Percentiles rank a stretch among this genome's conserved stretches.
These are phyloP conservation scores for Aspergillus ochraceus DNA, from an alignment of 2,329 filamentous ascomycete genomes.

Conservation along the genomic window DNA sequence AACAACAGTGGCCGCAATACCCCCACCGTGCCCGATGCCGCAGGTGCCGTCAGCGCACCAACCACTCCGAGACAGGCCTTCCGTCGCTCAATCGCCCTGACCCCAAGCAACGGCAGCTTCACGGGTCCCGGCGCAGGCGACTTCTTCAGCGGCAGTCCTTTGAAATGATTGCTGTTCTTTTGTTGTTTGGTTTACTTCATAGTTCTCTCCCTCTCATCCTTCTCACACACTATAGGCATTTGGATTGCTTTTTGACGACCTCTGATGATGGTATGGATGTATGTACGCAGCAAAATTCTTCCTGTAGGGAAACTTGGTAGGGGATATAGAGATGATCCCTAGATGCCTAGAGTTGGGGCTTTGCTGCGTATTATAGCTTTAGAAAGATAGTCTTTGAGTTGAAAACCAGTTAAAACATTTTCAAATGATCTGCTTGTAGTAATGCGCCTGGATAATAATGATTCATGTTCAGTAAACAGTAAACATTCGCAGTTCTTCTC, in stretches of 20 bases:
- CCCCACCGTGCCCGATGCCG: constrained; percentile 39
- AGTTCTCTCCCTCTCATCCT: background rate
- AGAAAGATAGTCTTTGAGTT: background rate
- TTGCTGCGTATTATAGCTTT: background rate
- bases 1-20: constrained; percentile 44
- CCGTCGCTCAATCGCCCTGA: constrained; percentile 42
- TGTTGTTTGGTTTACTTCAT: background rate
- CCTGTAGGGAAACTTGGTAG: background rate
- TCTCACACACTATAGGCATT: background rate
- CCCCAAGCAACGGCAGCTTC: constrained; percentile 45
- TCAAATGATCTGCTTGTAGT: background rate
- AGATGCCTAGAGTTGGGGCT: background rate
- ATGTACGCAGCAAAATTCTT: background rate
- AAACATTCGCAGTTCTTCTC: background rate
- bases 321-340: background rate
- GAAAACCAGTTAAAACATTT: background rate
- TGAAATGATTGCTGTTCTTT: constrained; percentile 29
- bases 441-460: too few relatives aligned
- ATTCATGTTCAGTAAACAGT: background rate
- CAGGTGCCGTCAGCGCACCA: constrained; percentile 33
- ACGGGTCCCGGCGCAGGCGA: constrained; percentile 36
- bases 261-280: constrained; percentile 1
- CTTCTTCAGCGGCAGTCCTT: constrained; percentile 41
- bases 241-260: background rate
- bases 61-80: constrained; percentile 45